Base-by-base conservation (phyloP, 495 filamentous ascomycete genomes). In the Penicillium paxilli region DNA sequence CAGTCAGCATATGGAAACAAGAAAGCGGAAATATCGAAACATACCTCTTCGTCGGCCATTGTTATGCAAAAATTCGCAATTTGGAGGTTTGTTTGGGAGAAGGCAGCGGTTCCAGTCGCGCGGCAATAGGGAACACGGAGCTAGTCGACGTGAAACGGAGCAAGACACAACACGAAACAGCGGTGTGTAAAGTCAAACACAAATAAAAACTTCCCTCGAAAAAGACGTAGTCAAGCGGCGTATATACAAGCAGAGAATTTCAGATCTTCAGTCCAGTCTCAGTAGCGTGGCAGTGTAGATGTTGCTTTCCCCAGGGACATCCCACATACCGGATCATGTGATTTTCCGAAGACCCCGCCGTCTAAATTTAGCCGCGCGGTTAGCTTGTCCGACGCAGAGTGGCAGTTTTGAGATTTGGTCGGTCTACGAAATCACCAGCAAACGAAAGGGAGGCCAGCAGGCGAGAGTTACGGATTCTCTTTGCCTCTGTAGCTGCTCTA, bases 11-110 rank as follows among this genome's bases (percentile, higher is more conserved):
- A n/a, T 47, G 35, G 7, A 16, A 17, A 58, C 50, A 45, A 33
- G 47, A 35, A 48, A 26, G 26, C 52, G 11, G 23, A 25, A 28
- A 1, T 4, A 37, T 42, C 20, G 9, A 4, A 51, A 57, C 60
- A 58, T 55, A 79, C 76, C 55, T 79, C 70, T 14, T 71, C 74
- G 47, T 74, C 71, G 25, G 73, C 67, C 75, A 78, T 78, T 38
- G 32, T 35, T 66, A 55, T 54, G 49, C 53, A 47, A 42, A 46
- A 23, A 32, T 28, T 33, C 10, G 38, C 33, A 41, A 21, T 45
- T 51, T 32, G n/a, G 17, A 25, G 38, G 41, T 23, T n/a, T 20
- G 9, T 32, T 32, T 32, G 32, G 46, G 21, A 22, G 2, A 26
- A 21, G 22, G 22, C 26, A 28, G 20, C 9, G 16, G 40, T 51